Evolutionary conservation across 768 basidiomycete genomes (phyloP), one percentile per base, ranked within the genome.

Genomic region (Hemileccinum impolitum): DNA sequence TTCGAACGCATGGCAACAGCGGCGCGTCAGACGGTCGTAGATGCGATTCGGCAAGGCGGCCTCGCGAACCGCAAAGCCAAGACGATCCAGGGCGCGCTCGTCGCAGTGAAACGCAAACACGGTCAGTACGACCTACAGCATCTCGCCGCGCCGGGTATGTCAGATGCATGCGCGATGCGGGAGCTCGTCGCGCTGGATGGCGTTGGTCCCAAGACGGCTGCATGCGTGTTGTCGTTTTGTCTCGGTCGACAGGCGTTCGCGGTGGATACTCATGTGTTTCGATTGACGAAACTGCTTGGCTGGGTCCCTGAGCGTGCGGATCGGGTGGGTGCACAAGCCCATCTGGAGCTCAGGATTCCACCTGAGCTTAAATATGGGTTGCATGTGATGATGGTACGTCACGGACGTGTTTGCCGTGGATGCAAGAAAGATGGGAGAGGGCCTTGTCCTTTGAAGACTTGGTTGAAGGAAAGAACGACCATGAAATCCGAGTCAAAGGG

Each of bases 181-280:
- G 80, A 78, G 53, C 71, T 84, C 23, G 73, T 81, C 13, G 73
- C 79, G 4, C 78, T 78, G 48, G 64, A 73, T 26, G 82, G 81
- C 1, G 81, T 84, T 10, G 81, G 82, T 2, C 81, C 80, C 1
- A 83, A 83, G 64, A 82, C 81, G 1, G 81, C 80, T 1, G 78
- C 81, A 1, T 84, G 82, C 50, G 81, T 84, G 0, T 63, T 83
- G 12, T 69, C 82, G 19, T 81, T 84, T 60, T 81, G 79, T 53
- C 68, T 84, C 7, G 80, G 76, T 5, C 70, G 82, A n/a, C 70
- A 78, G 39, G 77, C 79, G 0, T 83, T 84, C 48, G 79, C 82
- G 1, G 82, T 84, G 42, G 82, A 84, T 51, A 84, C 82, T 8
- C 81, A 83, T 52, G 76, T 84, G 21, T 83, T 74, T 56, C 70